Evolutionary conservation across 768 basidiomycete species (phyloP), one percentile per base, ranked within the genome.

Genomic region (Hortiboletus flavorubellus): DNA sequence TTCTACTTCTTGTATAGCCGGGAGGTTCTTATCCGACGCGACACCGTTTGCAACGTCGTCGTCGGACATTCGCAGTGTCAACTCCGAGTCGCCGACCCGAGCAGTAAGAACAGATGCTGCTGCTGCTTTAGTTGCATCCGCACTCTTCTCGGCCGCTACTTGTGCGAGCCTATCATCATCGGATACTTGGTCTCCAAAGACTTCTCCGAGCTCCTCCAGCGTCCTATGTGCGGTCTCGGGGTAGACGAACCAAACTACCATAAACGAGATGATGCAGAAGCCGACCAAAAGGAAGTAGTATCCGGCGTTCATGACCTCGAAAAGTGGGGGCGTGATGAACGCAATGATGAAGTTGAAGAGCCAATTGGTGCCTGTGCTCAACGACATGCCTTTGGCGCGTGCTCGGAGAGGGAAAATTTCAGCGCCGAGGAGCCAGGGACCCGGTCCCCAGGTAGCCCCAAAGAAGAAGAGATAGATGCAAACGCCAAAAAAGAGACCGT

Each of bases 391-490:
- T 37, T 69, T 72, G 49, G 74, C 75, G 41, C 73, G 71, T 16
- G 71, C 72, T 6, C 71, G 69, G 50, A 72, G 68, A 37, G 73
- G 78, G 59, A 80, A 82, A 40, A 81, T 72, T 55, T 82, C 81
- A 2, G 78, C 80, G 16, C 74, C 74, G 45, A 82, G 75, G 11
- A 80, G 72, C 80, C 79, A 82, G 2, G 80, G 77, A 21, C 74
- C 74, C 0, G 81, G 81, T 39, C 80, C 81, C 80, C 80, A 81
- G 61, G 81, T 78, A 21, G 78, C 79, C 6, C 79, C 80, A 49
- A 78, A 83, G 60, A 83, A 75, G 64, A 85, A 83, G 23, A 85
- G 74, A 64, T 85, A 85, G n/a, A 80, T 60, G 60, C 80, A 80
- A 51, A 82, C 76, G 55, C 78, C 73, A 51, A 70, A 73, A 33